phyloP scores from a whole-genome alignment of 257 asterid genomes.

The Eucommia ulmoides region DNA sequence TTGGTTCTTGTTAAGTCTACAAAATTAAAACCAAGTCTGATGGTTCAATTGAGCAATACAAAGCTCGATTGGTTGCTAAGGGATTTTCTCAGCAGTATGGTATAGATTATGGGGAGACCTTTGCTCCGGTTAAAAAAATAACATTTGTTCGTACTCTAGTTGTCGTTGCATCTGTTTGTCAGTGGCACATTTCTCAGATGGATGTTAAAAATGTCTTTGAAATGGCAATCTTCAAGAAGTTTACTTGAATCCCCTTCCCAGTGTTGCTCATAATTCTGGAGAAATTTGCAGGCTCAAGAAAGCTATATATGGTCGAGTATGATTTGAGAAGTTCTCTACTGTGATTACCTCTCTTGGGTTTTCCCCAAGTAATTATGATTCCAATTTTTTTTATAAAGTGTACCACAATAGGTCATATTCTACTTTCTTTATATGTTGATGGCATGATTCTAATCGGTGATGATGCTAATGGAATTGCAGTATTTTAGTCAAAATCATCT shows the following conservation, averaged over 20 bases:
- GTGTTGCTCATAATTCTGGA: background rate
- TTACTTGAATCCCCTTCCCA: background rate
- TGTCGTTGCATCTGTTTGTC: background rate
- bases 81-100: background rate
- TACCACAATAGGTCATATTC: background rate
- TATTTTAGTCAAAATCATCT: background rate
- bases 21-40: conserved; percentile 1
- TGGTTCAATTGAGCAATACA: conserved; percentile 3
- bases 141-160: background rate
- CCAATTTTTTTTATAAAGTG: background rate
- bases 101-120: conserved; percentile 7
- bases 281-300: background rate
- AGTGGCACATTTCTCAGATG: background rate
- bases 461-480: background rate
- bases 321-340: background rate
- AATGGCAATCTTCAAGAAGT: background rate
- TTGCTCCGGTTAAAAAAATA: conserved; percentile 1
- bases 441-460: background rate
- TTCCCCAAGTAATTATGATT: background rate
- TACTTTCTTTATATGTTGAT: conserved; percentile 2
- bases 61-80: conserved; percentile 2
- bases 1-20: conserved; percentile 5
- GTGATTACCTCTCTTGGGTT: background rate
- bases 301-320: background rate
- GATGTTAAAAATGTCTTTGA: background rate